Conservation (phyloP, 495 filamentous ascomycete genomes). For the Hamigera avellanea region DNA sequence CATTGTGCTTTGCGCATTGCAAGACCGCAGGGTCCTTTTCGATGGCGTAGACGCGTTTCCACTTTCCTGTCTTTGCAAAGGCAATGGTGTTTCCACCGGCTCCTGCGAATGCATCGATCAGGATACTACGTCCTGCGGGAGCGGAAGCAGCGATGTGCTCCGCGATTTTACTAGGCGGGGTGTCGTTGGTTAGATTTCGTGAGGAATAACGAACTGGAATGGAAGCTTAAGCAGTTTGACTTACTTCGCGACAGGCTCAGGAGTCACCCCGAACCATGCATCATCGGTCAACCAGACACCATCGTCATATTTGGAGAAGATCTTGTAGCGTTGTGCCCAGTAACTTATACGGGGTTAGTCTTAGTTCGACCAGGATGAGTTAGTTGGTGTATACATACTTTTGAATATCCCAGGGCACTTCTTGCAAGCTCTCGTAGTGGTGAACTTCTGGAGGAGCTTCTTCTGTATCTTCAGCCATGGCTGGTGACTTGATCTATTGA, state of each 20-base stretch:
- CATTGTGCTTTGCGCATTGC: conserved; percentile 86
- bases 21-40: conserved; percentile 69
- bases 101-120: conserved; percentile 85
- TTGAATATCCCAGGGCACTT: conserved; percentile 67
- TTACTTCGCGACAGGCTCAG: conserved; percentile 79
- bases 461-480: conserved; percentile 21
- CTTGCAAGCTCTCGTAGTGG: conserved; percentile 49
- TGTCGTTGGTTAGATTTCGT: too few relatives aligned
- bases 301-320: conserved; percentile 73
- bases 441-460: conserved; percentile 36
- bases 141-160: conserved; percentile 46
- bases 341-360: conserved; percentile 45
- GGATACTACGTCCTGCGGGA: conserved; percentile 39
- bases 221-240: conserved; percentile 3
- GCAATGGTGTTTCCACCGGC: conserved; percentile 94
- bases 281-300: conserved; percentile 84
- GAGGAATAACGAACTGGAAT: too few relatives aligned
- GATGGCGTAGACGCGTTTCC: conserved; percentile 74
- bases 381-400: conserved; percentile 36
- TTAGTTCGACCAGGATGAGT: not conserved
- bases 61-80: conserved; percentile 67
- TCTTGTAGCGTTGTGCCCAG: conserved; percentile 72
- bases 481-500: not conserved
- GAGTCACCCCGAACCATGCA: conserved; percentile 94
- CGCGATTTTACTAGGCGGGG: conserved; percentile 57